Base-by-base conservation (phyloP, 495 filamentous ascomycete species). In the Coniosporium apollinis region DNA sequence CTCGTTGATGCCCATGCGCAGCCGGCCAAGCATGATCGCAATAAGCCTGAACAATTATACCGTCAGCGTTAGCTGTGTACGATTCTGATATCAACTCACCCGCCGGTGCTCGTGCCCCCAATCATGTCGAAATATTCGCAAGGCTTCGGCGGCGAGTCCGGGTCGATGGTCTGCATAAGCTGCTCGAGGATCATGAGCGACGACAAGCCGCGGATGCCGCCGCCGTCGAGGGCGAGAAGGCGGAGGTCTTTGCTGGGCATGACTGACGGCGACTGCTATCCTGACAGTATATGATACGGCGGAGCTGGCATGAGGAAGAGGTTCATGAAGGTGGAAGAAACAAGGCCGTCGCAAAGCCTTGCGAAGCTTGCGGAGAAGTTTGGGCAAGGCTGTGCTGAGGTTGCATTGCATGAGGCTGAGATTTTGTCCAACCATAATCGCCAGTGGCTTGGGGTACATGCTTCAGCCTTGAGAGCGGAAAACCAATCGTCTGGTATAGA, bases 1-100 rank as follows among this genome's bases (percentile, higher is more conserved):
- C 17, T 45, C 46, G 25, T 33, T 35, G 14, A 45, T 25, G 20
- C 20, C 40, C 46, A 49, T 45, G 9, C 22, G 28, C 32, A 49
- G 36, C 29, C 46, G 42, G 26, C 46, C 46, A 18, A 49, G 43
- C 46, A 49, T 49, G 20, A 49, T 37, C 8, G 46, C 46, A 28
- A 43, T 42, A 15, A 42, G 39, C 22, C 39, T 37, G 15, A 9
- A 11, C 22, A n/a, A n/a, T n/a, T n/a, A 17, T 22, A 34, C 4
- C 32, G 8, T 5, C 15, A 6, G 14, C 18, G 3, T 25, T 15
- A 25, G 17, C 3, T 3, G 11, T 36, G 15, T 34, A 18, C 15
- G 24, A 7, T 22, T 16, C 6, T 5, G 3, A 4, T 22, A 13
- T 11, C 8, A 26, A 24, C 19, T 25, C 5, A 36, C 33, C 33